Evolutionary conservation across 2,329 filamentous ascomycete species (phyloP).

Genomic region (Talaromyces sp.): DNA sequence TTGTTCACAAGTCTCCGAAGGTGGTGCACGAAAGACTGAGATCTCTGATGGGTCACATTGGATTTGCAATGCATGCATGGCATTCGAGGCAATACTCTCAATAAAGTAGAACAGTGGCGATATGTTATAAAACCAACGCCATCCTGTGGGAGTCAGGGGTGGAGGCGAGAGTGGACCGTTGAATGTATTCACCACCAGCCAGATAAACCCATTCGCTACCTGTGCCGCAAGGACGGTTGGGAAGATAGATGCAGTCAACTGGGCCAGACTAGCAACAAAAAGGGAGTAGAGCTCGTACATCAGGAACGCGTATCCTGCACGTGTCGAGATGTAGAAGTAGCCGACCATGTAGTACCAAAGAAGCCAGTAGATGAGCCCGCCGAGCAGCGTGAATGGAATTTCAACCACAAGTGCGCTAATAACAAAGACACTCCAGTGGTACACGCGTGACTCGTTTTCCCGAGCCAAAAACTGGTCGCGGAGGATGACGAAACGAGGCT

Average conservation of each 20-base stretch:
- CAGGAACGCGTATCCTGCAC: constrained; percentile 78
- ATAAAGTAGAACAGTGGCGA: constrained; percentile 77
- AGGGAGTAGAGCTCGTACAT: constrained; percentile 78
- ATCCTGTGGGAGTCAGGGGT: constrained; percentile 69
- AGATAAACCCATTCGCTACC: constrained; percentile 74
- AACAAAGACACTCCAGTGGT: constrained; percentile 15
- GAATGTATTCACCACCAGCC: constrained; percentile 76
- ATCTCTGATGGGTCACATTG: constrained; percentile 56
- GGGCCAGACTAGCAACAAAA: constrained; percentile 55
- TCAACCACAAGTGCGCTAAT: constrained; percentile 13
- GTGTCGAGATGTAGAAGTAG: constrained; percentile 55
- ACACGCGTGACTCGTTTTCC: constrained; percentile 12
- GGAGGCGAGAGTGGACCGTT: constrained; percentile 77
- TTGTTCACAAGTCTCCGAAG: constrained; percentile 63
- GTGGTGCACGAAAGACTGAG: constrained; percentile 61
- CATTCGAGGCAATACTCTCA: constrained; percentile 68
- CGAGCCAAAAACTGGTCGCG: constrained; percentile 12
- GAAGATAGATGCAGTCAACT: constrained; percentile 64
- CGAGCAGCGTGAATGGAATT: constrained; percentile 49
- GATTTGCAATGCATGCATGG: constrained; percentile 61
- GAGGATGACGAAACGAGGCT: constrained; percentile 14
- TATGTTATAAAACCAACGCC: constrained; percentile 78
- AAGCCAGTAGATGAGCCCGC: constrained; percentile 71
- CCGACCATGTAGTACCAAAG: constrained; percentile 77
- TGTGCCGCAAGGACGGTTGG: constrained; percentile 70